Evolutionary conservation across 2,329 filamentous ascomycete genomes (phyloP), one percentile per base, ranked within the genome.

Genomic region (Ceratocystis eucalypticola): DNA sequence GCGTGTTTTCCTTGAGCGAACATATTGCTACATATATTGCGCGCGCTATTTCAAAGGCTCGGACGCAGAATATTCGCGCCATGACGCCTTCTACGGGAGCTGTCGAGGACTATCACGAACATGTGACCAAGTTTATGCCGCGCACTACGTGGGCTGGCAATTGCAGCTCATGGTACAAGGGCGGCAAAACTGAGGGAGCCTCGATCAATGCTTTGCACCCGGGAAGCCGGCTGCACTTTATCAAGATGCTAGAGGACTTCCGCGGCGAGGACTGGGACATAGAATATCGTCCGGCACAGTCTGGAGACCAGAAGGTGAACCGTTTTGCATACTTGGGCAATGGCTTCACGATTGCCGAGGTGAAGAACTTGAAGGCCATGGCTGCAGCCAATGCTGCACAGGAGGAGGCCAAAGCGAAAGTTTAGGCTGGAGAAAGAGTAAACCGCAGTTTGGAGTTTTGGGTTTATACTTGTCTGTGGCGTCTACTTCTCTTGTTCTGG

Each of bases 261-360:
- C 74, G 80, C 48, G 78, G 77, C 20, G 81, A 83, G 71, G 79
- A 83, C 69, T 83, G 77, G 75, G 80, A 82, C 59, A 82, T 80
- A 69, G 74, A 78, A 25, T 79, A 80, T 53, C 74, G 77, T 33
- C 48, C 46, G 3, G 45, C 50, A 17, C 65, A 41, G 8, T 65
- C 68, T 20, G 68, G 64, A 1, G 55, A 41, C 61, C n/a, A 57
- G 65, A 71, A 69, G 68, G 69, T 69, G 66, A 82, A 82, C 69
- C 73, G 80, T 41, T 82, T 82, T 69, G 72, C 69, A n/a, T 82
- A 80, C 67, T 73, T 82, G 7, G 80, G 80, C 7, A 82, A 82
- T 62, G 81, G 81, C 0, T 82, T 82, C 70, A 80, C 80, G 28
- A 73, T 72, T 3, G 76, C 74, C 69, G 80, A 82, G 73, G 67